These are phyloP conservation scores for Aspergillus affinis DNA, from an alignment of 495 filamentous ascomycete genomes.

Conservation along the genomic window DNA sequence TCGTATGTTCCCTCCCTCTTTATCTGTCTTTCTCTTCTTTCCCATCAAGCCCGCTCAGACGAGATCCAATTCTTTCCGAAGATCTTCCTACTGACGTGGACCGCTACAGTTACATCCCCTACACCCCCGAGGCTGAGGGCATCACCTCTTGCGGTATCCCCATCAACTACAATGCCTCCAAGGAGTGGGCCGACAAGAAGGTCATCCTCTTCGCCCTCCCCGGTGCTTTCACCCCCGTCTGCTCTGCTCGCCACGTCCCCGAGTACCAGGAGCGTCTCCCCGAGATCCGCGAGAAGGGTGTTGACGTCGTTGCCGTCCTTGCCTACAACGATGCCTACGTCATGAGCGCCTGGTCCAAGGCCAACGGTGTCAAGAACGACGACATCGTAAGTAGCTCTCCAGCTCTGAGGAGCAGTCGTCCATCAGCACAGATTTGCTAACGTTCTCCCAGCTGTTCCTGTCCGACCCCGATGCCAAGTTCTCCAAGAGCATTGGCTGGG, in stretches of 20 bases:
- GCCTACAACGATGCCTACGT: conserved; percentile 90
- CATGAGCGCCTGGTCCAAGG: conserved; percentile 95
- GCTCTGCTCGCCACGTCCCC: conserved; percentile 82
- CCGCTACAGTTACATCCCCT: conserved; percentile 60
- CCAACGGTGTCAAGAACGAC: conserved; percentile 77
- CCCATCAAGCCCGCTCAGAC: conserved; percentile 6
- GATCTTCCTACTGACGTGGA: conserved; percentile 16
- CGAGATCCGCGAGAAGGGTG: conserved; percentile 77
- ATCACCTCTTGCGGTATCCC: conserved; percentile 77
- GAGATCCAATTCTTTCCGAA: not conserved
- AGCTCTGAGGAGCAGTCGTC: too few relatives aligned
- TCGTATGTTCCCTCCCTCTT: conserved; percentile 47
- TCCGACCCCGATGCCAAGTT: conserved; percentile 75
- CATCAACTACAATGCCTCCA: conserved; percentile 77
- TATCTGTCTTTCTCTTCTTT: conserved; percentile 11
- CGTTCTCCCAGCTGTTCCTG: conserved; percentile 71
- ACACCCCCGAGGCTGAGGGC: conserved; percentile 64
- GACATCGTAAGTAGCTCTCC: conserved; percentile 62
- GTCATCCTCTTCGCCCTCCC: conserved; percentile 88
- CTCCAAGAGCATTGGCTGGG: conserved; percentile 82
- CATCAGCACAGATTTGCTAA: conserved; percentile 6
- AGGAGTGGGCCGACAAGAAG: conserved; percentile 86
- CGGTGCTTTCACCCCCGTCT: conserved; percentile 93
- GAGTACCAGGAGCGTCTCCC: conserved; percentile 76
- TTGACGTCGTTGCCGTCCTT: conserved; percentile 81